phyloP scores from a whole-genome alignment of 495 filamentous ascomycete genomes.

The Penicillium turbatum region DNA sequence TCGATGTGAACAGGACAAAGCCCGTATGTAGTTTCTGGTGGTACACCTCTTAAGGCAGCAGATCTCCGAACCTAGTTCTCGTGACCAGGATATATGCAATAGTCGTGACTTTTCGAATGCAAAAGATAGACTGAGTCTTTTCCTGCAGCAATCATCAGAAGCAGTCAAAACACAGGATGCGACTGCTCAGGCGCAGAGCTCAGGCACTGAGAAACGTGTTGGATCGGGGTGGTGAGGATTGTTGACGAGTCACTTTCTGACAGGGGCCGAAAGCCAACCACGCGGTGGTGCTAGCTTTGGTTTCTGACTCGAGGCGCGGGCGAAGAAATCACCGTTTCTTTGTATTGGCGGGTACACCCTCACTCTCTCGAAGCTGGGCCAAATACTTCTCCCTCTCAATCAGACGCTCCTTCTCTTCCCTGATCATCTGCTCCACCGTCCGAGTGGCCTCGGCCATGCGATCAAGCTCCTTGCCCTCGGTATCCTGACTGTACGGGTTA shows the following conservation, averaged over 20 bases:
- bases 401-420: constrained; percentile 62
- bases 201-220: not conserved
- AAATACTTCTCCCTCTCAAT: constrained; percentile 59
- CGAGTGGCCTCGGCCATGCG: constrained; percentile 54
- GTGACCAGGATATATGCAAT: not conserved
- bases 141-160: too few relatives aligned
- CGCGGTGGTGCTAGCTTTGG: not conserved
- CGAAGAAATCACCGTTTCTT: constrained; percentile 39
- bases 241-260: not conserved
- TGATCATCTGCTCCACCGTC: constrained; percentile 66
- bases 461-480: constrained; percentile 66
- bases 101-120: too few relatives aligned
- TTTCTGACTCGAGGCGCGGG: not conserved
- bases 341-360: constrained; percentile 37
- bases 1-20: not conserved
- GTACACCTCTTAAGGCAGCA: not conserved
- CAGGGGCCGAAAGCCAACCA: not conserved
- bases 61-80: not conserved
- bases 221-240: not conserved
- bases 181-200: not conserved
- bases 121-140: not conserved
- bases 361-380: constrained; percentile 56
- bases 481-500: constrained; percentile 70
- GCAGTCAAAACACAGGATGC: not conserved
- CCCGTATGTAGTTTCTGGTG: not conserved